phyloP scores from a whole-genome alignment of 345 rosid species.

The Salix udensis region DNA sequence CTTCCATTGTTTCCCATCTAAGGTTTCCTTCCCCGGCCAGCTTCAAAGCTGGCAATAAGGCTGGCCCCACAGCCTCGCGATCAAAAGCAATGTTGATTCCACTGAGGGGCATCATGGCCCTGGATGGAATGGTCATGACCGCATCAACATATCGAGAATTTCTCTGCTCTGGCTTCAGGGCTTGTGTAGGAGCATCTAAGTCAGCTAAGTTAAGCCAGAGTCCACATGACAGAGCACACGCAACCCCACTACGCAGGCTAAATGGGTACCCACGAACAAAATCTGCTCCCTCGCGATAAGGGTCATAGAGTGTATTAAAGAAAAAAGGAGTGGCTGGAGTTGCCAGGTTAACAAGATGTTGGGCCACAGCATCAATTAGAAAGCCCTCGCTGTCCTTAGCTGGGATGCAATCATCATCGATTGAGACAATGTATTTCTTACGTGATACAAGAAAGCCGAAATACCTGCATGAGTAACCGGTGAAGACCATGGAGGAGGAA shows the following conservation, averaged over 20 bases:
- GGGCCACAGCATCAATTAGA: constrained; percentile 68
- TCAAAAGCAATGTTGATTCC: constrained; percentile 88
- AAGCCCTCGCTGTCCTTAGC: constrained; percentile 64
- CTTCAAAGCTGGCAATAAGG: constrained; percentile 69
- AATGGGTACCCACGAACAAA: constrained; percentile 98
- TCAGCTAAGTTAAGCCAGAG: constrained; percentile 94
- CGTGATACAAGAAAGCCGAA: constrained; percentile 83
- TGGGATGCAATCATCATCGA: constrained; percentile 87
- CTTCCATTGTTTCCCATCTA: constrained; percentile 96
- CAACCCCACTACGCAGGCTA: constrained; percentile 76
- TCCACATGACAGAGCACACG: constrained; percentile 84
- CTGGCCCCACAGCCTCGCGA: constrained; percentile 74
- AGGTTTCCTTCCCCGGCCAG: constrained; percentile 78
- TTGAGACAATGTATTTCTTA: constrained; percentile 71
- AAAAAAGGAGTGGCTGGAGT: constrained; percentile 93
- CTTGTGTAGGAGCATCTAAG: constrained; percentile 93
- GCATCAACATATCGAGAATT: constrained; percentile 77
- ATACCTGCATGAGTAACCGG: constrained; percentile 86
- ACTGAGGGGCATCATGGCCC: constrained; percentile 65
- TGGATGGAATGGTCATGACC: constrained; percentile 71
- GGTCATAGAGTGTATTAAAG: constrained; percentile 92
- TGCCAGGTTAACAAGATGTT: constrained; percentile 64
- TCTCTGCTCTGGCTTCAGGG: constrained; percentile 72
- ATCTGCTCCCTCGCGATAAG: constrained; percentile 76
- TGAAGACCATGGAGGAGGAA: constrained; percentile 51